Evolutionary conservation across 805 yeast genomes (phyloP), one percentile per base, ranked within the genome.

Genomic region (Ogataea zsoltii): DNA sequence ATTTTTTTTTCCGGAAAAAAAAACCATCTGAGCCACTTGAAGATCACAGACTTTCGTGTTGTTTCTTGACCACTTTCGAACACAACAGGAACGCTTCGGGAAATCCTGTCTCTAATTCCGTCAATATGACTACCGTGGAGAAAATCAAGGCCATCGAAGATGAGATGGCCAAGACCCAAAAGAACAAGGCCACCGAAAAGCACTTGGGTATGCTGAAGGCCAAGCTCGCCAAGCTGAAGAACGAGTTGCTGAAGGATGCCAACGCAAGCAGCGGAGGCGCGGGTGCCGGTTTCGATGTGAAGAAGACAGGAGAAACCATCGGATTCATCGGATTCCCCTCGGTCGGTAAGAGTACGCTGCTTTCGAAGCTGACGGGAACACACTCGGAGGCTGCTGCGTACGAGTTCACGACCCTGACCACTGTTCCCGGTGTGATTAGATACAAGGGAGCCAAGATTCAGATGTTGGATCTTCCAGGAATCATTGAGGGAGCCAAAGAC

Each of bases 291-390:
- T 94, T 94, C 68, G 99, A 94, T 71, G 98, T 94, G 36, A 96
- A 96, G n/a, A 82, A 97, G 67, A 92, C 97, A 0, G 99, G 99
- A 69, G 97, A 88, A 3, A 82, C 96, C 7, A 95, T 94, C 42
- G 99, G 99, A 9, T 94, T 91, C 64, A 96, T 94, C 35, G 99
- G 99, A 3, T 94, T 94, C 65, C 99, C 99, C 1, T 91, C 98
- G 1, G 99, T 94, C 2, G 94, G 94, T 26, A 87, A 87, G 60
- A 82, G 88, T 7, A 94, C 99, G 1, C 70, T 94, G 48, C 76
- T 94, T 55, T 82, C 88, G 23, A 86, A 88, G 66, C 71, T 94
- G 40, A 94, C 99, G 0, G 98, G 99, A 52, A 91, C 97, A 2
- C 96, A 89, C 63, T 86, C 96, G 1, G 99, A 92, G 68, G 97